A percentile compares a stretch with the other conserved stretches of the same genome.
Evolutionary conservation across 2,329 filamentous ascomycete genomes (phyloP).

Genomic region (Plenodomus lindquistii): DNA sequence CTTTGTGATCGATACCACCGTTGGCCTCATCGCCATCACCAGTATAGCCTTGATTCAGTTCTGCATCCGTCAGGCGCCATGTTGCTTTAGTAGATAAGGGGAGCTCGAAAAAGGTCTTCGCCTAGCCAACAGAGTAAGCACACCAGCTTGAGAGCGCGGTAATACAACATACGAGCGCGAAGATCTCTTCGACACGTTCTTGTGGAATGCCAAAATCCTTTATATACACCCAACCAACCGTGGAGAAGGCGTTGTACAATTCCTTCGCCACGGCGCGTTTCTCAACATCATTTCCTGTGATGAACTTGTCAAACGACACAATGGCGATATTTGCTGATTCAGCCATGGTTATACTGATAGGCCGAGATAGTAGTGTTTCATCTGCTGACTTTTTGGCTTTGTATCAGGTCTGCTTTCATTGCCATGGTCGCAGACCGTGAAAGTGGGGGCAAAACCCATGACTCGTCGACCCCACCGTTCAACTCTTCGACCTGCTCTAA

Average conservation of each 20-base stretch:
- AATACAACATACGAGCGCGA: constrained; percentile 26
- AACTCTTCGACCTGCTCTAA: not conserved
- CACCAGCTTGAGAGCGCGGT: not conserved
- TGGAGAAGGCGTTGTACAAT: constrained; percentile 45
- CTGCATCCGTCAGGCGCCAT: constrained; percentile 43
- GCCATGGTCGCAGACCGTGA: not conserved
- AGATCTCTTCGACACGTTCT: constrained; percentile 34
- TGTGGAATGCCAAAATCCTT: constrained; percentile 47
- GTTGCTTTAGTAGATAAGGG: constrained; percentile 36
- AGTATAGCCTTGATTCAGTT: constrained; percentile 47
- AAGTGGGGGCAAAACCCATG: constrained; percentile 2
- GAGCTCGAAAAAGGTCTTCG: constrained; percentile 43
- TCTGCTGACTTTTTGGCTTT: not conserved
- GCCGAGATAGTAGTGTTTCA: too few species aligned
- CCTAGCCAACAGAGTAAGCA: constrained; percentile 9
- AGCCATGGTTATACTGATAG: constrained; percentile 2
- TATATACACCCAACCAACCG: constrained; percentile 50
- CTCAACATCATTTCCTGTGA: constrained; percentile 23
- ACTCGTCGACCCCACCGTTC: not conserved
- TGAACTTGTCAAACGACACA: constrained; percentile 30
- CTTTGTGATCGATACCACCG: constrained; percentile 34
- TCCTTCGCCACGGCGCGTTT: constrained; percentile 28
- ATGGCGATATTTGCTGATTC: constrained; percentile 25
- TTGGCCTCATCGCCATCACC: constrained; percentile 42
- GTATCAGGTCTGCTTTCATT: not conserved